A percentile compares a stretch with the other conserved stretches of the same genome.
Evolutionary conservation across 306 rosid species (phyloP).

Genomic region (Inga leiocalycina): DNA sequence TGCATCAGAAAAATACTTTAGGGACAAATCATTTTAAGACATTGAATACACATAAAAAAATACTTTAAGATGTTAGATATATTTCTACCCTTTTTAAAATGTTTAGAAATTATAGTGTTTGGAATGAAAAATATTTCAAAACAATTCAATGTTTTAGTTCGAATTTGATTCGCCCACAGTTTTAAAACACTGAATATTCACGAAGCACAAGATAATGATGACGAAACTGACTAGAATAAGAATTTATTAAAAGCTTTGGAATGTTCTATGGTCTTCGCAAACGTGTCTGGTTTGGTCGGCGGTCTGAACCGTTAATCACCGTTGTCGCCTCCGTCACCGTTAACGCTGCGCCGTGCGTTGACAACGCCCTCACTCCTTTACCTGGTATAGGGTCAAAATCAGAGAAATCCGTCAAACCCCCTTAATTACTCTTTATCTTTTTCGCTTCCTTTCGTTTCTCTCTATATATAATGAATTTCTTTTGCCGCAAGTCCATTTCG

Average conservation of each 20-base stretch:
- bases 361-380: background rate
- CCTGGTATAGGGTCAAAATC: constrained; percentile 14
- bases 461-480: constrained; percentile 22
- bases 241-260: constrained; percentile 10
- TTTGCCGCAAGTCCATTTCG: background rate
- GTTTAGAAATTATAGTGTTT: background rate
- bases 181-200: background rate
- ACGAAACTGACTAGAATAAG: background rate
- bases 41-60: no score
- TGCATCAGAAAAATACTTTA: no score
- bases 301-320: constrained; percentile 16
- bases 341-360: background rate
- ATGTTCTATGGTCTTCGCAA: constrained; percentile 30
- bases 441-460: background rate
- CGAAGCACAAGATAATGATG: no score
- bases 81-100: no score
- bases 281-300: constrained; percentile 39
- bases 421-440: no score
- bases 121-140: background rate
- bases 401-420: constrained; percentile 11
- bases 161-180: background rate
- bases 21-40: no score
- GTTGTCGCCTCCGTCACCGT: background rate
- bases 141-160: background rate
- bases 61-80: no score